Conservation (phyloP, 2,329 filamentous ascomycete species). For the Paecilomyces sp. region DNA sequence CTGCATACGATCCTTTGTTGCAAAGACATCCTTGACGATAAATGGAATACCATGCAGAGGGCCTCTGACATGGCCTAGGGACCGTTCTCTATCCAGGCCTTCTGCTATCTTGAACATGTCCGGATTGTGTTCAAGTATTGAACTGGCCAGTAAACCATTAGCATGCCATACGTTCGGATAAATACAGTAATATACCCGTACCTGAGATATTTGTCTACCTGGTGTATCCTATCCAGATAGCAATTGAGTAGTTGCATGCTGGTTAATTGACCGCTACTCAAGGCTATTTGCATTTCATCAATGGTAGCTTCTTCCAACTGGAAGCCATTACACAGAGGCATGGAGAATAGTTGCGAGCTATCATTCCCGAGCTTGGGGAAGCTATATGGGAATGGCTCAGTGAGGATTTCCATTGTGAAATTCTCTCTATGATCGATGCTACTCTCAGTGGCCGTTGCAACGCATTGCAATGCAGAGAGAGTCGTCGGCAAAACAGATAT, state of each 20-base stretch:
- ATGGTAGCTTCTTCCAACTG: conserved; percentile 63
- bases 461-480: not conserved
- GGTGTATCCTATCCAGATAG: conserved; percentile 54
- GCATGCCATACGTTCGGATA: not conserved
- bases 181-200: conserved; percentile 23
- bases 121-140: conserved; percentile 60
- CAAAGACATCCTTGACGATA: conserved; percentile 64
- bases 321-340: conserved; percentile 55
- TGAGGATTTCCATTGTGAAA: conserved; percentile 20
- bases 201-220: conserved; percentile 61
- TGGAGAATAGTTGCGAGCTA: conserved; percentile 47
- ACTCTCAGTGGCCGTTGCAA: not conserved
- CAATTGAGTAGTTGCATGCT: conserved; percentile 54
- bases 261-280: conserved; percentile 50
- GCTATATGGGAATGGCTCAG: conserved; percentile 25
- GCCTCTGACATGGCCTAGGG: conserved; percentile 50
- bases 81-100: conserved; percentile 54
- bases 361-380: conserved; percentile 30
- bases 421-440: not conserved
- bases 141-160: conserved; percentile 11
- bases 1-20: conserved; percentile 61
- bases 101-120: conserved; percentile 58
- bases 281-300: conserved; percentile 56
- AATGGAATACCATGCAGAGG: conserved; percentile 70
- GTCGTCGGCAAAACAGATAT: not conserved